Base-by-base conservation (phyloP, 495 filamentous ascomycete genomes). In the Podospora didyma region DNA sequence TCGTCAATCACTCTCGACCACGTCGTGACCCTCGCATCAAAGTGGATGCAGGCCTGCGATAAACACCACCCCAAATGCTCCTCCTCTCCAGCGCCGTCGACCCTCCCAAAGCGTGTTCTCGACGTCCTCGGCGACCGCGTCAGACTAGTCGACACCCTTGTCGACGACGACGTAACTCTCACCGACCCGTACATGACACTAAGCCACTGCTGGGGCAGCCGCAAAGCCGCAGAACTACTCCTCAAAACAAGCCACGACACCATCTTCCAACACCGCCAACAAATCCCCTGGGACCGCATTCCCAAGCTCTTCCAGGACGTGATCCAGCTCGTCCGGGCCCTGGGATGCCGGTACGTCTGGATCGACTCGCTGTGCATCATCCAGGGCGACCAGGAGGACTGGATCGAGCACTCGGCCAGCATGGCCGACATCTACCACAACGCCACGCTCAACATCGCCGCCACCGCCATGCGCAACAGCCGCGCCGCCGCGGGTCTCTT, bases 351-450 rank as follows among this genome's bases (percentile, higher is more conserved):
- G 9, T 74, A 72, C 49, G 26, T 73, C 16, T 74, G 72, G 72
- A 74, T 74, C 51, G 72, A 74, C 12, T 42, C 39, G 39, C 39
- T 42, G 39, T 42, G 39, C 39, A 42, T 42, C 39, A 63, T 68
- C 14, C 63, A 74, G 24, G 73, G 69, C 21, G 72, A 72, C 51
- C 51, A 69, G 1, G 61, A 69, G 48, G 57, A 59, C 37, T 54
- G 57, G 57, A 54, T 54, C 44, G 51, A 50, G 7, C 51, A 59
- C 16, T 59, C 57, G 12, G 46, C 51, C 51, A 54, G 35, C 22
- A 59, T 59, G 57, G 28, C 57, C 2, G 51, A 49, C 0, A 50
- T 54, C 10, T 59, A 59, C 46, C 16, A 51, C 35, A 51, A 54
- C 23, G 51, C 57, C 35, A 31, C n/a, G 1, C 46, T 54, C 31